A percentile compares a stretch with the other conserved stretches of the same genome.
Conservation (phyloP, 2,329 filamentous ascomycete species). For the Apiospora pterosperma region DNA sequence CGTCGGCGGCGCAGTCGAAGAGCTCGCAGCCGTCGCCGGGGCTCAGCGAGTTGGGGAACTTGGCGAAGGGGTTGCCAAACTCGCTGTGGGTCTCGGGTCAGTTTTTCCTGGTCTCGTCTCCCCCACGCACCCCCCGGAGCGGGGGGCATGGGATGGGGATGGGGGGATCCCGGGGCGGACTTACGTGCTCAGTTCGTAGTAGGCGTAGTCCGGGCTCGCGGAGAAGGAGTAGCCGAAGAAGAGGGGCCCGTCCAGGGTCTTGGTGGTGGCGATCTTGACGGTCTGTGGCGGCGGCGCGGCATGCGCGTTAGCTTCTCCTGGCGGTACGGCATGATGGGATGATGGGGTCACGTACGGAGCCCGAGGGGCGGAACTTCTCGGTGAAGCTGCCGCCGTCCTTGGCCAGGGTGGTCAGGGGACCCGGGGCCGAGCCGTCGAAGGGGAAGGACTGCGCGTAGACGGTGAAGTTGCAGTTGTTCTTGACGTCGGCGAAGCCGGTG, state of each 20-base stretch:
- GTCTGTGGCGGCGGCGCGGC: constrained; percentile 30
- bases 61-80: constrained; percentile 38
- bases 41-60: constrained; percentile 31
- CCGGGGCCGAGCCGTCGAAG: constrained; percentile 26
- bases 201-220: constrained; percentile 31
- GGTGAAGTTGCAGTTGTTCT: constrained; percentile 28
- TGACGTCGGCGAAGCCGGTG: constrained; percentile 24
- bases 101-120: neutral
- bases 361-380: constrained; percentile 30
- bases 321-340: constrained; percentile 25
- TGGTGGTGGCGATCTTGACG: constrained; percentile 37
- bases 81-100: constrained; percentile 15
- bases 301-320: constrained; percentile 10
- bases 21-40: constrained; percentile 33
- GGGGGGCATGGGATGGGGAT: neutral
- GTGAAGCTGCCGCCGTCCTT: constrained; percentile 29
- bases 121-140: too few relatives aligned
- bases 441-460: constrained; percentile 37
- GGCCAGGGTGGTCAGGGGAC: constrained; percentile 28
- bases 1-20: constrained; percentile 34
- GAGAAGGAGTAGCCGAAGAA: constrained; percentile 41
- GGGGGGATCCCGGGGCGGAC: constrained; percentile 7
- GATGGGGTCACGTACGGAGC: too few relatives aligned
- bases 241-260: constrained; percentile 32
- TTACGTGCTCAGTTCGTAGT: constrained; percentile 38